Evolutionary conservation across 1,284 basidiomycete genomes (phyloP).

Genomic region (Caloboletus inedulis): DNA sequence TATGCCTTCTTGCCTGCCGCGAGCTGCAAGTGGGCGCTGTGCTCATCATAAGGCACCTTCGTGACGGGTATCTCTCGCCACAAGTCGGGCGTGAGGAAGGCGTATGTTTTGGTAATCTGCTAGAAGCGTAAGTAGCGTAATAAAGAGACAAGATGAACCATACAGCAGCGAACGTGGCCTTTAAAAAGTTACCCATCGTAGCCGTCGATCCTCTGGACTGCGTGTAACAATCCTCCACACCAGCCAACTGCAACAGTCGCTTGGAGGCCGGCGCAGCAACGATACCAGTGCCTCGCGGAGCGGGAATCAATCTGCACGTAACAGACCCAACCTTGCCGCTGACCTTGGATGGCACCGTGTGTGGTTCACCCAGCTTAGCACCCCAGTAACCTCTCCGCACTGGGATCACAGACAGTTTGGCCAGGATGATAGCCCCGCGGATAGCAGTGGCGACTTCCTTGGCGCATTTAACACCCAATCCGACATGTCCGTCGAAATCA

Average conservation of each 20-base stretch:
- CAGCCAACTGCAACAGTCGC: slow-evolving; percentile 95
- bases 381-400: slow-evolving; percentile 99
- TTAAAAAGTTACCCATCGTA: slow-evolving; percentile 99
- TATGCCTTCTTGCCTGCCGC: slow-evolving; percentile 80
- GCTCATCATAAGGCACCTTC: slow-evolving; percentile 91
- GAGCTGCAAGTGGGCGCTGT: slow-evolving; percentile 86
- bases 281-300: slow-evolving; percentile 98
- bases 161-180: slow-evolving; percentile 95
- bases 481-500: slow-evolving; percentile 98
- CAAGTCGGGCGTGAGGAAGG: slow-evolving; percentile 96
- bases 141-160: slow-evolving; percentile 31
- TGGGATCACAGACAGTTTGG: slow-evolving; percentile 93
- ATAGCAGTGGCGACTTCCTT: slow-evolving; percentile 99
- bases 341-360: slow-evolving; percentile 99
- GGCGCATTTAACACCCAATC: slow-evolving; percentile 99
- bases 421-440: slow-evolving; percentile 97
- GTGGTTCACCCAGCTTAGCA: slow-evolving; percentile 95
- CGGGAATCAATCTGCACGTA: slow-evolving; percentile 99
- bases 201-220: slow-evolving; percentile 98
- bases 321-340: slow-evolving; percentile 98
- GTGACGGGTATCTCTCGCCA: slow-evolving; percentile 94
- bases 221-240: slow-evolving; percentile 95
- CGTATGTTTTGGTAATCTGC: slow-evolving; percentile 95
- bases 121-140: neutral
- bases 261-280: slow-evolving; percentile 98